Evolutionary conservation across 2,329 filamentous ascomycete genomes (phyloP).

Genomic region (Diaporthe nobilis): DNA sequence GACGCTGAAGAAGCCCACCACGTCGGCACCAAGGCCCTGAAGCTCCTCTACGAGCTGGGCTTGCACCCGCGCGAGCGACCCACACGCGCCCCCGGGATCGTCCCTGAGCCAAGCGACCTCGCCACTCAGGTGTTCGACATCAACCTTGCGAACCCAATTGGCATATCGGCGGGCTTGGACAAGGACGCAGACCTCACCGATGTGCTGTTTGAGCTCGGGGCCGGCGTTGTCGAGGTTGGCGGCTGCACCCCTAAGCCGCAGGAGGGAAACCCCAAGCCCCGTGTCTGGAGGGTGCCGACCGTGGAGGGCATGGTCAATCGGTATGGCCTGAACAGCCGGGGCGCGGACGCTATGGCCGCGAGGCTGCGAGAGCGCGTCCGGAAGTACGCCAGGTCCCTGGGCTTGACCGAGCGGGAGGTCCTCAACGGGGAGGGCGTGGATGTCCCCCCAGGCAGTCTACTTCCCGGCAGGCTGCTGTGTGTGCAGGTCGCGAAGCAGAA

Average conservation of each 20-base stretch:
- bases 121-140: slow-evolving; percentile 79
- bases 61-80: slow-evolving; percentile 87
- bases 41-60: slow-evolving; percentile 79
- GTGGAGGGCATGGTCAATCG: slow-evolving; percentile 94
- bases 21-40: slow-evolving; percentile 78
- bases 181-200: slow-evolving; percentile 80
- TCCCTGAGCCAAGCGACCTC: slow-evolving; percentile 55
- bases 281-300: slow-evolving; percentile 87
- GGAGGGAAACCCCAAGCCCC: slow-evolving; percentile 86
- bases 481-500: slow-evolving; percentile 99
- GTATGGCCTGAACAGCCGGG: slow-evolving; percentile 93
- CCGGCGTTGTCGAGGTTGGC: slow-evolving; percentile 91
- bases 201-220: slow-evolving; percentile 85
- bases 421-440: slow-evolving; percentile 79
- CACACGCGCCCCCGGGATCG: slow-evolving; percentile 48
- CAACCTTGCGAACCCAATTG: slow-evolving; percentile 86
- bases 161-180: slow-evolving; percentile 74
- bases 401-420: slow-evolving; percentile 80
- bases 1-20: slow-evolving; percentile 96
- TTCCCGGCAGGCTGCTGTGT: slow-evolving; percentile 81
- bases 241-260: slow-evolving; percentile 92
- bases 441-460: slow-evolving; percentile 87
- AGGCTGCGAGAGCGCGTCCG: slow-evolving; percentile 83
- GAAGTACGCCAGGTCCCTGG: slow-evolving; percentile 79
- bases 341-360: slow-evolving; percentile 88